A percentile compares a stretch with the other conserved stretches of the same genome.
These are phyloP conservation scores for Neofusicoccum ribis DNA, from an alignment of 2,329 filamentous ascomycete species.

Conservation along the genomic window DNA sequence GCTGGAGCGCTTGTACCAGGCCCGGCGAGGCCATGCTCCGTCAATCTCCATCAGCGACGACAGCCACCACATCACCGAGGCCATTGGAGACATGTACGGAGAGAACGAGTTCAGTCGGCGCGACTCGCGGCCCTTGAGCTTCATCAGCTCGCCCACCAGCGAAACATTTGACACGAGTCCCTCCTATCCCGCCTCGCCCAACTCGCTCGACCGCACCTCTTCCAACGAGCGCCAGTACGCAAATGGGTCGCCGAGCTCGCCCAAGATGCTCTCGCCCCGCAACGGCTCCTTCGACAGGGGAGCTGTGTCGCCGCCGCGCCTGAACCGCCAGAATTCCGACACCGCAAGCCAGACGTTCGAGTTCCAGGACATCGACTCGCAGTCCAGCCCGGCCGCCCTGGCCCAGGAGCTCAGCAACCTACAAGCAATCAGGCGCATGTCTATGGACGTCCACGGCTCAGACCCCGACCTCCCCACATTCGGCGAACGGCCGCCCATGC, in stretches of 20 bases:
- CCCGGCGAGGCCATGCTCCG: constrained; percentile 58
- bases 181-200: constrained; percentile 23
- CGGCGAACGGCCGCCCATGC: constrained; percentile 55
- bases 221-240: constrained; percentile 14
- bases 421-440: constrained; percentile 86
- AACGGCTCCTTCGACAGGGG: constrained; percentile 25
- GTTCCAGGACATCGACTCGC: constrained; percentile 83
- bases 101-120: constrained; percentile 63
- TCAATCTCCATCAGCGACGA: constrained; percentile 79
- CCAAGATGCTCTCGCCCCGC: constrained; percentile 20
- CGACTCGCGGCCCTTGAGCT: constrained; percentile 72
- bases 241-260: constrained; percentile 21
- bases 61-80: constrained; percentile 90
- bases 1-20: constrained; percentile 51
- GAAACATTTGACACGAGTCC: constrained; percentile 43
- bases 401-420: constrained; percentile 91
- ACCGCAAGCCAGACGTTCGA: constrained; percentile 63
- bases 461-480: constrained; percentile 78
- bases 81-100: constrained; percentile 88
- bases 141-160: constrained; percentile 61
- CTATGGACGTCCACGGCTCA: constrained; percentile 78
- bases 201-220: constrained; percentile 30
- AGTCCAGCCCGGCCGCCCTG: constrained; percentile 84
- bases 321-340: constrained; percentile 40
- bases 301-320: constrained; percentile 39